phyloP scores from a whole-genome alignment of 768 basidiomycete species.

The Tephrocybe sp. region DNA sequence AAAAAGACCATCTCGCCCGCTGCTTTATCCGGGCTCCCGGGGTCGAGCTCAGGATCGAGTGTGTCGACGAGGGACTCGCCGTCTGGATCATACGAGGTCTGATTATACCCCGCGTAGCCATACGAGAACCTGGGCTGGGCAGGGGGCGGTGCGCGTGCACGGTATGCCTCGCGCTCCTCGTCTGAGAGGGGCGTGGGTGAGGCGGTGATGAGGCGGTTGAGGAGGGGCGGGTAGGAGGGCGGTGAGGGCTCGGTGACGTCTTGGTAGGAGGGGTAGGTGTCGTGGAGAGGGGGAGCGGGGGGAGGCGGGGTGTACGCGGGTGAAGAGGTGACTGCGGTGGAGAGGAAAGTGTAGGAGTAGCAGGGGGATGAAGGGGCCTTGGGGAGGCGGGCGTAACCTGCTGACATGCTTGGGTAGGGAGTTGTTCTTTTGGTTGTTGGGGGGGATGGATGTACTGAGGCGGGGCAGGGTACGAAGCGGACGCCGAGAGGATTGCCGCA shows the following conservation, averaged over 20 bases:
- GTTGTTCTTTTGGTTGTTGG: too few species aligned
- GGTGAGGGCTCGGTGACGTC: conserved; percentile 1
- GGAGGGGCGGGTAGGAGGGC: conserved; percentile 19
- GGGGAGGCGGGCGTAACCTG: conserved; percentile 28
- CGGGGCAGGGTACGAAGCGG: conserved; percentile 41
- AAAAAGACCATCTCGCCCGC: conserved; percentile 40
- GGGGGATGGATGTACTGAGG: conserved; percentile 14
- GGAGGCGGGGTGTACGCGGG: conserved; percentile 16
- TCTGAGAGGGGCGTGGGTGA: conserved; percentile 37
- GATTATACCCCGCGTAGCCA: conserved; percentile 15
- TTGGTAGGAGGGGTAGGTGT: neutral
- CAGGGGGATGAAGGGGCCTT: conserved; percentile 25
- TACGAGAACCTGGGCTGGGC: conserved; percentile 10
- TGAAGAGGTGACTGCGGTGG: neutral
- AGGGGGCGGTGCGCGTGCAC: neutral
- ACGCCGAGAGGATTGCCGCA: conserved; percentile 69
- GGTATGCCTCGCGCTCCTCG: conserved; percentile 23
- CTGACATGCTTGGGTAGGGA: too few species aligned
- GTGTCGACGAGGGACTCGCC: conserved; percentile 31
- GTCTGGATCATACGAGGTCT: conserved; percentile 21
- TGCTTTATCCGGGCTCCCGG: conserved; percentile 45
- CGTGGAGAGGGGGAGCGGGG: neutral
- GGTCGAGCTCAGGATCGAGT: conserved; percentile 20
- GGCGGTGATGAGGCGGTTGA: conserved; percentile 34
- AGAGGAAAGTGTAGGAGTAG: conserved; percentile 22